Base-by-base conservation (phyloP, 2,329 filamentous ascomycete genomes). In the Diaporthe helianthi region DNA sequence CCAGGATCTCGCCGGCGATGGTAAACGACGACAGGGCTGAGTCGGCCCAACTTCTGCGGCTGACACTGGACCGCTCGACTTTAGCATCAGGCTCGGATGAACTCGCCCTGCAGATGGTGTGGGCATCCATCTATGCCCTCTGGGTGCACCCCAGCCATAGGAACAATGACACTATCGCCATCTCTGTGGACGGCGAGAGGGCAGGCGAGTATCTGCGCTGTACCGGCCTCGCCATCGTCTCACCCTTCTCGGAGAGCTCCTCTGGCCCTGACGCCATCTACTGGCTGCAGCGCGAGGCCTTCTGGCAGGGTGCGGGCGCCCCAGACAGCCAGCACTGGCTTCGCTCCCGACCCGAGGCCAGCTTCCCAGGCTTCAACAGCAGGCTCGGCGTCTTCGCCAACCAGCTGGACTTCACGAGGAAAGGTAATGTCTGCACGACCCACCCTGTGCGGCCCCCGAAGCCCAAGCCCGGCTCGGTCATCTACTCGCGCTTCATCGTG, bases 351-450 rank as follows among this genome's bases (percentile, higher is more conserved):
- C 75, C 75, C 0, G 75, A 76, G 52, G 72, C 73, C 0, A 75
- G 63, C 38, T 76, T 76, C 71, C 73, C 75, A 0, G 75, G 75
- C 31, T 76, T 76, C 26, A 74, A 74, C 54, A 69, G 74, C 2
- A 74, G 71, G 19, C 60, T 73, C 15, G 75, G 73, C 0, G 73
- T 71, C 22, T 76, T 76, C 15, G 60, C 74, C 6, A 76, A 65
- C 46, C 75, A 76, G 68, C 38, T 76, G 36, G 71, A 75, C 4
- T 76, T 76, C 71, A 76, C 75, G 1, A 73, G 68, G 2, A 71
- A 75, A 36, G 75, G 75, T n/a, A 76, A 76, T 10, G 75, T 76
- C 54, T 76, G 74, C 64, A 76, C 75, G 2, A 75, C 76, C 4
- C 75, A 76, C 22, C 75, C 75, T 10, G 74, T 75, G 26, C 73